A percentile compares a stretch with the other conserved stretches of the same genome.
Conservation (phyloP, 208 protist species). For the Eutreptiella sp. region DNA sequence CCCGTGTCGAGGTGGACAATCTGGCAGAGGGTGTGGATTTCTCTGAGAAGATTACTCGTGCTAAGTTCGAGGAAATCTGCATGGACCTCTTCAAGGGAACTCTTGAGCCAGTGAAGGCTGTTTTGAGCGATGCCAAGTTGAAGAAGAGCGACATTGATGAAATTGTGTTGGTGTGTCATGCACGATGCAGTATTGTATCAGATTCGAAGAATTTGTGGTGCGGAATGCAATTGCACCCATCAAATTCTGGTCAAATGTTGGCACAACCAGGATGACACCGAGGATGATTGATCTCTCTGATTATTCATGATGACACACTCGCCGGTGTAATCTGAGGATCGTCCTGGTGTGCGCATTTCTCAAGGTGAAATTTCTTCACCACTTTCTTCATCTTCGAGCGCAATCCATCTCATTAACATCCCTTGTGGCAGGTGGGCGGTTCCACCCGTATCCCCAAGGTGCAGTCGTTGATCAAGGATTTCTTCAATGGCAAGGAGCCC, state of each 20-base stretch:
- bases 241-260: slow-evolving; percentile 80
- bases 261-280: no score
- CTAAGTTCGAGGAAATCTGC: slow-evolving; percentile 90
- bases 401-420: no score
- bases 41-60: slow-evolving; percentile 55
- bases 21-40: slow-evolving; percentile 84
- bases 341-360: no score
- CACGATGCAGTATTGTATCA: no score
- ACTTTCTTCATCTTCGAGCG: no score
- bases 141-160: slow-evolving; percentile 83
- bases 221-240: slow-evolving; percentile 52
- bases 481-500: slow-evolving; percentile 86
- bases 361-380: no score
- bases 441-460: slow-evolving; percentile 87
- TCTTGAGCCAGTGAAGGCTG: slow-evolving; percentile 75
- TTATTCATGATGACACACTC: no score
- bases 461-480: slow-evolving; percentile 78
- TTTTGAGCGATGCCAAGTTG: slow-evolving; percentile 81
- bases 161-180: slow-evolving; percentile 90
- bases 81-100: slow-evolving; percentile 86
- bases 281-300: no score
- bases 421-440: no score
- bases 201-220: no score
- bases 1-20: slow-evolving; percentile 83
- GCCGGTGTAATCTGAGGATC: no score